These are phyloP conservation scores for Coemansia sp. DNA, from an alignment of 192 early-diverging fungal species.

Conservation along the genomic window DNA sequence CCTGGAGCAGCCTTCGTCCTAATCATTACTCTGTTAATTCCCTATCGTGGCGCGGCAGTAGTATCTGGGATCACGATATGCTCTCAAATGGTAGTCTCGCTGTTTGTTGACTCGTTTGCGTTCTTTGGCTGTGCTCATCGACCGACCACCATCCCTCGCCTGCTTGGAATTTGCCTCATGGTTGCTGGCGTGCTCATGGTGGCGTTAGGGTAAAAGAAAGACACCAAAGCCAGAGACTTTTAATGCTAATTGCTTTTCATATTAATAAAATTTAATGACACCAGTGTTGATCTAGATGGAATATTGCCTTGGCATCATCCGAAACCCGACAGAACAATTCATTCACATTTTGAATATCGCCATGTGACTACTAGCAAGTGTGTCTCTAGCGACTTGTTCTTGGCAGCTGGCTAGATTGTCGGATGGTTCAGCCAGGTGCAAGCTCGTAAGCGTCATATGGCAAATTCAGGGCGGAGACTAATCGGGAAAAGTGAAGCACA, in stretches of 20 bases:
- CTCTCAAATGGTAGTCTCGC: constrained; percentile 49
- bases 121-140: constrained; percentile 50
- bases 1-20: constrained; percentile 48
- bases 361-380: neutral
- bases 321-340: neutral
- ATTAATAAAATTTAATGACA: neutral
- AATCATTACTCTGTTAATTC: constrained; percentile 55
- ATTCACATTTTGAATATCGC: neutral
- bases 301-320: neutral
- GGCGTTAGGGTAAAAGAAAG: constrained; percentile 31
- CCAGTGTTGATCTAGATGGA: neutral
- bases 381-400: neutral
- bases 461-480: neutral
- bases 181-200: constrained; percentile 57
- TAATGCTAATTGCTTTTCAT: neutral
- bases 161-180: constrained; percentile 33
- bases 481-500: neutral
- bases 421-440: neutral
- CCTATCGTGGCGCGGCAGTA: constrained; percentile 51
- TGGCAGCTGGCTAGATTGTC: neutral
- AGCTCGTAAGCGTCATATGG: neutral
- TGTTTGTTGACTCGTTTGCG: constrained; percentile 49
- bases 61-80: constrained; percentile 54
- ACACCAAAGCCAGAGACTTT: too few species aligned
- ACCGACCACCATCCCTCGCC: constrained; percentile 33